Base-by-base conservation (phyloP, 2,329 filamentous ascomycete genomes). In the Penicillium palitans region DNA sequence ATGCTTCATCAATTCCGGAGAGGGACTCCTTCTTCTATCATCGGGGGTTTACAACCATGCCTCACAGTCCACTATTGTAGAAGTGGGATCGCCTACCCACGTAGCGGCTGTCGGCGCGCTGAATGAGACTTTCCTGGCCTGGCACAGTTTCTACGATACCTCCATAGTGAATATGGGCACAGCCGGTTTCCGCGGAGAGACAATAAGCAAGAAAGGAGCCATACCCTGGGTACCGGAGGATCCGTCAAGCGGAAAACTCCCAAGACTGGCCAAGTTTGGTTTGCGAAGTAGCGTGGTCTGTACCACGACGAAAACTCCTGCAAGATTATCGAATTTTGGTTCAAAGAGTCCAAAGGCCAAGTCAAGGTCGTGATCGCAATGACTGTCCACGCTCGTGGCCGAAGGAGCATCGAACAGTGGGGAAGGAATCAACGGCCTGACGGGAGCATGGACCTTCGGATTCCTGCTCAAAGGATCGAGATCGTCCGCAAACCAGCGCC, bases 181-280 rank as follows among this genome's bases (percentile, higher is more conserved):
- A 8, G 31, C 25, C 6, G 7, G 10, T 24, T 27, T 60, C 54
- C 33, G 50, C n/a, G 46, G 45, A 2, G 4, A n/a, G 9, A 51
- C 19, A 9, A 17, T 17, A 1, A 50, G 19, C 33, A 60, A 60
- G 19, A 52, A 7, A 29, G 31, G 44, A 8, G 58, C 53, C 39
- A 44, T 52, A 5, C 51, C 56, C 6, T 61, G 39, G 44, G 12
- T 1, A n/a, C n/a, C n/a, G n/a, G 12, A 2, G 4, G 5, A 12
- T 19, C 10, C 5, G 39, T 1, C 2, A 40, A 10, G 9, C 39
- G 2, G 4, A 21, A 2, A 6, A 21, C 2, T 13, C 8, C 8
- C 2, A 12, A 17, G 7, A 61, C 19, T 61, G 57, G 46, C 53
- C 59, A 57, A 59, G 41, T 52, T 33, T 61, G 9, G 52, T 51